Conservation (phyloP, 768 basidiomycete species). For the Naganishia randhawae region DNA sequence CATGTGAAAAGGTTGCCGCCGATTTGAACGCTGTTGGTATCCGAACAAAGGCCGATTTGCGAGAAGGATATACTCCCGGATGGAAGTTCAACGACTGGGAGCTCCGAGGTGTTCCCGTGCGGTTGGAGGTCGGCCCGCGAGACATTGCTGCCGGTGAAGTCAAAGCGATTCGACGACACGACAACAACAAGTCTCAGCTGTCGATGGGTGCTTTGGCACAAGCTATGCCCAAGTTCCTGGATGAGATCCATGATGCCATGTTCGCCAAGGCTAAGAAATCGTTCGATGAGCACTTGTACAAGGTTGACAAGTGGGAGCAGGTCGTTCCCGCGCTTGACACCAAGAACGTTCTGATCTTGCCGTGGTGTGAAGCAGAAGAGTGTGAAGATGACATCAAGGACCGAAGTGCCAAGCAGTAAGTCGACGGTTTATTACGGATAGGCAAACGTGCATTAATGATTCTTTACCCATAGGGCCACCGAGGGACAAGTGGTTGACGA, state of each 20-base stretch:
- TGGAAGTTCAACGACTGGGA: conserved; percentile 99
- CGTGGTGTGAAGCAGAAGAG: conserved; percentile 89
- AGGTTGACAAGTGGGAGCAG: conserved; percentile 82
- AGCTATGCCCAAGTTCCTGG: conserved; percentile 64
- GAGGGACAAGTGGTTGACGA: conserved; percentile 80
- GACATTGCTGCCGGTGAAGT: conserved; percentile 70
- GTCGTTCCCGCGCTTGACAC: conserved; percentile 84
- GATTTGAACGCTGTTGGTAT: conserved; percentile 69
- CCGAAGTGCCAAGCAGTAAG: conserved; percentile 75
- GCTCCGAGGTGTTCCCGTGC: conserved; percentile 95
- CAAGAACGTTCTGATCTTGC: conserved; percentile 81
- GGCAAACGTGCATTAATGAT: conserved; percentile 19
- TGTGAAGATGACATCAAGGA: conserved; percentile 99
- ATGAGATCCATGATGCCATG: conserved; percentile 86
- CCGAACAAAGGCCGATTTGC: conserved; percentile 80
- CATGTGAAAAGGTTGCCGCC: conserved; percentile 72
- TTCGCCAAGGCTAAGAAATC: conserved; percentile 68
- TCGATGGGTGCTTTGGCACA: conserved; percentile 56
- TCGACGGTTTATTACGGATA: conserved; percentile 37
- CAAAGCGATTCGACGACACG: conserved; percentile 82
- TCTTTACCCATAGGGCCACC: conserved; percentile 52
- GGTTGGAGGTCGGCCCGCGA: conserved; percentile 92
- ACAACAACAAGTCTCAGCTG: conserved; percentile 61
- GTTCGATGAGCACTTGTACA: conserved; percentile 68
- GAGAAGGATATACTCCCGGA: conserved; percentile 95